A percentile compares a stretch with the other conserved stretches of the same genome.
phyloP scores from a whole-genome alignment of 805 yeast species.

The Priceomyces medius region DNA sequence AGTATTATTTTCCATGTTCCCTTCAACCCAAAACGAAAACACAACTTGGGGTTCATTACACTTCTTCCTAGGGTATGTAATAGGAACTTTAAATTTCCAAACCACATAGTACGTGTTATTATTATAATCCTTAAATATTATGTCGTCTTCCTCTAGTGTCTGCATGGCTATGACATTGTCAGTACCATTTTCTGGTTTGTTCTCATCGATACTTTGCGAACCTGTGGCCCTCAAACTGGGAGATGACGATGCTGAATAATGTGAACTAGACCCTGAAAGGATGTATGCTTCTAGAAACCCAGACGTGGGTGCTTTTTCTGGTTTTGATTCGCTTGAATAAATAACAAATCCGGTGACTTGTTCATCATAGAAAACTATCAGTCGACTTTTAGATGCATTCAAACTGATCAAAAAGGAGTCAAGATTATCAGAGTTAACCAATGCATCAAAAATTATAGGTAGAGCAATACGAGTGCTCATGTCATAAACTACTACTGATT shows the following conservation, averaged over 20 bases:
- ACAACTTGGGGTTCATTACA: conserved; percentile 24
- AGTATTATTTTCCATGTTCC: conserved; percentile 4
- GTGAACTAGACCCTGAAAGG: background rate
- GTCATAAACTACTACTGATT: background rate
- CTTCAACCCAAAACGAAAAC: conserved; percentile 19
- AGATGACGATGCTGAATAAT: background rate
- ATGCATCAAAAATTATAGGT: background rate
- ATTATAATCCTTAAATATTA: conserved; percentile 10
- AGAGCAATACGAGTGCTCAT: conserved; percentile 4
- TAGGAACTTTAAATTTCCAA: conserved; percentile 31
- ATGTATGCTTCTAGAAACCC: conserved; percentile 20
- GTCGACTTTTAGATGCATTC: conserved; percentile 8
- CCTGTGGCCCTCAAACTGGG: background rate
- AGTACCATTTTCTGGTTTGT: background rate
- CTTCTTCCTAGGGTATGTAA: conserved; percentile 32
- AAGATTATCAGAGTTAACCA: background rate
- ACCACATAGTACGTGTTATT: conserved; percentile 14
- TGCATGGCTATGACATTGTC: conserved; percentile 7
- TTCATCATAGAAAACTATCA: conserved; percentile 33
- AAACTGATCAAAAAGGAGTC: background rate
- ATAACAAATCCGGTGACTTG: conserved; percentile 26
- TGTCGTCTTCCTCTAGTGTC: conserved; percentile 7
- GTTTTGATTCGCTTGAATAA: conserved; percentile 11
- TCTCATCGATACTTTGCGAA: background rate
- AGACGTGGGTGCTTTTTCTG: conserved; percentile 6